Conservation (phyloP, 2,329 filamentous ascomycete species). For the Penicillium hesseltinei region DNA sequence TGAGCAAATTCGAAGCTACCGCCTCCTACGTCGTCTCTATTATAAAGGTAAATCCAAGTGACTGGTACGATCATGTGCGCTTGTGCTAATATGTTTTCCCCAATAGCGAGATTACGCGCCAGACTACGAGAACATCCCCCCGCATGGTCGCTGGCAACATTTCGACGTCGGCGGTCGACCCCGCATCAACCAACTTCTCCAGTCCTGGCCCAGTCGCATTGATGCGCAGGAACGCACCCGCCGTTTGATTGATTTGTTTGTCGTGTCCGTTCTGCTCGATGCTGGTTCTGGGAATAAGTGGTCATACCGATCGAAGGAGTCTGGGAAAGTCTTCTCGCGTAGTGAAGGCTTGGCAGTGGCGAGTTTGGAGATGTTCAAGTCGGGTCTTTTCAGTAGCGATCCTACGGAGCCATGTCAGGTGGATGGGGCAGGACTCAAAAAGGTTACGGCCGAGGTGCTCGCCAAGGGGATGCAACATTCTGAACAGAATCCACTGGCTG, state of each 20-base stretch:
- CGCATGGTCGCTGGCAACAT: conserved; percentile 71
- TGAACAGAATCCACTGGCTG: conserved; percentile 75
- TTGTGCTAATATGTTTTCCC: conserved; percentile 3
- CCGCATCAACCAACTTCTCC: conserved; percentile 51
- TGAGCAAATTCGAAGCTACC: conserved; percentile 77
- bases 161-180: conserved; percentile 59
- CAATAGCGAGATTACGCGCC: conserved; percentile 66
- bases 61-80: neutral
- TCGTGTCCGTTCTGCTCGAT: conserved; percentile 60
- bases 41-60: conserved; percentile 68
- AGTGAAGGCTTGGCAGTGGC: conserved; percentile 84
- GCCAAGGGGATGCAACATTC: conserved; percentile 81
- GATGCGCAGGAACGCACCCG: conserved; percentile 54
- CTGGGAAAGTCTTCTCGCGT: conserved; percentile 74
- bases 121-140: conserved; percentile 71
- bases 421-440: conserved; percentile 75
- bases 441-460: conserved; percentile 70
- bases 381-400: conserved; percentile 82
- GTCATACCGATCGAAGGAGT: conserved; percentile 90
- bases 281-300: conserved; percentile 85
- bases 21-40: conserved; percentile 86
- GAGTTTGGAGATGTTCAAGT: conserved; percentile 88
- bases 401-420: conserved; percentile 80
- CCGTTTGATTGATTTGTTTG: conserved; percentile 60
- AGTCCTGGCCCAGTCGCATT: conserved; percentile 50